Conservation (phyloP, 257 asterid genomes). For the Cruciata laevipes region DNA sequence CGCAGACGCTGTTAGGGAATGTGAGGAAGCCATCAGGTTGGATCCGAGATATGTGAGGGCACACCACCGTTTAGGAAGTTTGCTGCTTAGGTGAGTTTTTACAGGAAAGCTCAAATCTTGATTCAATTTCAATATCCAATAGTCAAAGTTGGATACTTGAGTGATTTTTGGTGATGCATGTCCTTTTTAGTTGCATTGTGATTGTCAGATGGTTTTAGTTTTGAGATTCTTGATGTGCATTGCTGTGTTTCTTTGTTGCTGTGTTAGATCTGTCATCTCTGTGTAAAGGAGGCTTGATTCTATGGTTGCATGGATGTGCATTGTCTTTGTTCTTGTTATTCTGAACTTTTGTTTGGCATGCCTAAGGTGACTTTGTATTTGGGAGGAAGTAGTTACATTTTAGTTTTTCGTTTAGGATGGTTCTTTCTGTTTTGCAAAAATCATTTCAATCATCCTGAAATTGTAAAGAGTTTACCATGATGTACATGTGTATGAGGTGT, state of each 20-base stretch:
- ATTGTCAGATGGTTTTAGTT: neutral
- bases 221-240: conserved; percentile 9
- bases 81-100: conserved; percentile 68
- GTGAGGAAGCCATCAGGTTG: conserved; percentile 79
- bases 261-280: conserved; percentile 19
- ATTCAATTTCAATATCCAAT: conserved; percentile 12
- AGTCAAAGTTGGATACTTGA: neutral
- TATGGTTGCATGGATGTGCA: neutral
- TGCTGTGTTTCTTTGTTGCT: neutral
- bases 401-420: neutral
- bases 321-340: neutral
- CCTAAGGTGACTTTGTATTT: neutral
- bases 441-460: neutral
- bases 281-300: conserved; percentile 4
- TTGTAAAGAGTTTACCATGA: neutral
- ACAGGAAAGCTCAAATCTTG: conserved; percentile 15
- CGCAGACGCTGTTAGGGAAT: conserved; percentile 65
- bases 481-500: neutral
- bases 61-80: conserved; percentile 80
- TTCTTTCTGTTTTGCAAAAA: no score
- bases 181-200: neutral
- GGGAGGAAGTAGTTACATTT: neutral
- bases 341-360: neutral
- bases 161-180: neutral
- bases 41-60: conserved; percentile 82